These are phyloP conservation scores for Catharanthus roseus DNA, from an alignment of 257 asterid genomes.

Conservation along the genomic window DNA sequence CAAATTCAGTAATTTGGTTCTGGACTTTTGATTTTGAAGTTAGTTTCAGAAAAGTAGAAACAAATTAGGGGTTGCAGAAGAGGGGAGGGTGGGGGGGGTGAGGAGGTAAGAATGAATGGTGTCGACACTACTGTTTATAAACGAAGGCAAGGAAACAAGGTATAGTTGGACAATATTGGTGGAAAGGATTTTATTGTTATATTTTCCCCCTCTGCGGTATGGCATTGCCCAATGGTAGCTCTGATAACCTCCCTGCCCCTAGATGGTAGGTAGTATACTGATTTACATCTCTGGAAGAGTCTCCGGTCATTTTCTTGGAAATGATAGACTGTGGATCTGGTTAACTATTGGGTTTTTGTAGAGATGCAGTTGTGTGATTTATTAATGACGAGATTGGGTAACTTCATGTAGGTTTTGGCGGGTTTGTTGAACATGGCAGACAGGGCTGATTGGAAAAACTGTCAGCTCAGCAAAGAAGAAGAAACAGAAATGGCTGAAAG, in stretches of 20 bases:
- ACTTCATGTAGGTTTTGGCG: constrained; percentile 64
- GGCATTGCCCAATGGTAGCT: too few relatives aligned
- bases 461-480: constrained; percentile 71
- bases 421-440: constrained; percentile 85
- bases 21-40: not conserved
- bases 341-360: not conserved
- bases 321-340: not conserved
- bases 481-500: constrained; percentile 57
- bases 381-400: not conserved
- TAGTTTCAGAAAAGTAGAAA: not conserved
- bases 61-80: not conserved
- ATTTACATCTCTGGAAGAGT: not conserved
- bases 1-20: not conserved
- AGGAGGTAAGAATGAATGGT: not conserved
- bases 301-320: not conserved
- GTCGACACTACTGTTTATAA: not conserved
- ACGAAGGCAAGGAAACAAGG: not conserved
- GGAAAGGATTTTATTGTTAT: not conserved
- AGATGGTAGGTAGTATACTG: not conserved
- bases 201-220: not conserved
- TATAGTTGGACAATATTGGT: not conserved
- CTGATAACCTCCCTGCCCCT: not conserved
- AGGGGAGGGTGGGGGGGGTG: too few relatives aligned
- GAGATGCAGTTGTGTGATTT: not conserved
- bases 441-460: constrained; percentile 93